Base-by-base conservation (phyloP, 2,329 filamentous ascomycete species). In the Colletotrichum sp. region DNA sequence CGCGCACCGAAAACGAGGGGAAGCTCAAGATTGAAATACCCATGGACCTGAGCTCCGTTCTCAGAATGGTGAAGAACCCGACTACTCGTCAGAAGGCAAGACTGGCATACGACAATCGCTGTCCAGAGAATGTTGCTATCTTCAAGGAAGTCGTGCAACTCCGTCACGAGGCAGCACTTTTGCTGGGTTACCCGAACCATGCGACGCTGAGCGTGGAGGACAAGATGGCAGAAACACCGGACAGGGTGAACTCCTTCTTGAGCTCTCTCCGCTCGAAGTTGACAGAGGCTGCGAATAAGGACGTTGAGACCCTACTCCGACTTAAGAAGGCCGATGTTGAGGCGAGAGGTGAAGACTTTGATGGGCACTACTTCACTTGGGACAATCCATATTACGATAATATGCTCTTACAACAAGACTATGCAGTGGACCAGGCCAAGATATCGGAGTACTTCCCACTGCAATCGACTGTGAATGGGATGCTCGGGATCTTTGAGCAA, bases 151-250 rank as follows among this genome's bases (percentile, higher is more conserved):
- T 94, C 34, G 89, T 97, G 68, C 85, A 93, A 13, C 90, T 96
- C 30, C 92, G 95, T 12, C 94, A 96, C 79, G 94, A 96, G 83
- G 93, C 92, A 22, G 95, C 95, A 15, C 91, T 94, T 68, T 88
- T 96, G 64, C 88, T 96, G 2, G 94, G 94, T 15, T 97, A 96
- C 83, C 89, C 91, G 8, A 92, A 95, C 81, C 94, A 96, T 82
- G 95, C 95, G 22, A 90, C 92, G 64, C 93, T 96, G 83, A 88
- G 91, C 63, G 93, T 97, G 52, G 94, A 96, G 81, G 92, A 95
- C 80, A 96, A 96, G 89, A 97, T 97, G 95, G 94, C 95, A 63
- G 96, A 96, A 88, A 92, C 90, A 2, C 90, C 94, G 3, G 89
- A 92, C 81, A 94, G 91, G 0, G 95, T 97, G 13, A 90, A 93